Conservation (phyloP, 139 green algal genomes). For the Volvox africanus region DNA sequence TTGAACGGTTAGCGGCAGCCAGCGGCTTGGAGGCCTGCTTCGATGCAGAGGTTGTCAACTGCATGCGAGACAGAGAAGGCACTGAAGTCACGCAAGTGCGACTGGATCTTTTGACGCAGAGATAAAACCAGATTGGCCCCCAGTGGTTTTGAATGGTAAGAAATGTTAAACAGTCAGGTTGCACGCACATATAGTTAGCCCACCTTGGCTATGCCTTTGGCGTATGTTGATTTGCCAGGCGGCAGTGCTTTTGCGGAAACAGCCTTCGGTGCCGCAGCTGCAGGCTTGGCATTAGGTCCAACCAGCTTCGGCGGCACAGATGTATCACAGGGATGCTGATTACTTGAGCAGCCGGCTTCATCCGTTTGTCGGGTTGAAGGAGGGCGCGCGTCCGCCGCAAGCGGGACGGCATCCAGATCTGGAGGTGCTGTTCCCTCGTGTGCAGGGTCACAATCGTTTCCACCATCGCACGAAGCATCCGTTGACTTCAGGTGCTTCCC, state of each 20-base stretch:
- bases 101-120: no score
- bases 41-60: not conserved
- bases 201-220: not conserved
- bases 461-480: not conserved
- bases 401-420: not conserved
- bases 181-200: not conserved
- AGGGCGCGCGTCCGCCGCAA: not conserved
- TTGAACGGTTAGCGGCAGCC: not conserved
- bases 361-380: not conserved
- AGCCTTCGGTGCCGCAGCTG: not conserved
- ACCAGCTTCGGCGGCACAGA: not conserved
- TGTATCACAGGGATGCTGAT: not conserved
- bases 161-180: no score
- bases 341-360: not conserved
- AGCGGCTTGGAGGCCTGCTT: constrained; percentile 5
- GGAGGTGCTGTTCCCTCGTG: no score
- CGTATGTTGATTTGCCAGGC: not conserved
- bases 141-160: no score
- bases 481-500: not conserved
- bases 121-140: no score
- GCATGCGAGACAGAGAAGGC: not conserved
- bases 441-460: not conserved
- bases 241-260: not conserved
- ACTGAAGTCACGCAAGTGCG: no score
- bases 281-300: not conserved